Evolutionary conservation across 2,329 filamentous ascomycete species (phyloP), one percentile per base, ranked within the genome.

Genomic region (Fusarium marasasianum): DNA sequence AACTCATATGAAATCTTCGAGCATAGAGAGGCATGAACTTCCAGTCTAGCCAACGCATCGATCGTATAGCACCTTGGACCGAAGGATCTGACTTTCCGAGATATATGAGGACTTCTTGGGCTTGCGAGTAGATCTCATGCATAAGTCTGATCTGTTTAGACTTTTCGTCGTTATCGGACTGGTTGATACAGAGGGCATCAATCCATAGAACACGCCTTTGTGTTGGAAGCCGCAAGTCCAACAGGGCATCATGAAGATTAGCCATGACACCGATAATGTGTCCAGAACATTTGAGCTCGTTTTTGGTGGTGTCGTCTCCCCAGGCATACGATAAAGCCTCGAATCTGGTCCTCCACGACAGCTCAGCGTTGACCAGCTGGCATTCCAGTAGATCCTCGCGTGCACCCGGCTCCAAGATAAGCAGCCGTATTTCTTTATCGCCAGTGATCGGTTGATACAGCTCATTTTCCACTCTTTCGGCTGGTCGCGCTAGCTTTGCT

Each of bases 231-330:
- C 59, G 38, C 5, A 62, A 17, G 15, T 62, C 48, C 11, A 43
- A 0, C 1, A 62, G 1, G 1, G 59, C 59, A 0, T 44, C 38
- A 9, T 45, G 20, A 0, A 62, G 59, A 0, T 62, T 62, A 4
- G 48, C 8, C 15, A 0, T 6, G 0, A 56, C 31, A 15, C 5
- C 0, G 1, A 58, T 7, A 11, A 0, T 1, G 0, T n/a, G 9
- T 0, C 58, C 58, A 15, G 37, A 55, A 8, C 37, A 55, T 2
- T 4, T 61, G 0, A 61, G 3, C 8, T 4, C 0, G 1, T n/a
- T 1, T 4, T 15, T 11, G 2, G 18, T 11, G 0, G 8, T 24
- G 5, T 35, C 24, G 1, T 31, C 31, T 44, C 58, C 58, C 58
- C 48, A 62, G 3, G 20, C 37, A 4, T 62, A 62, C 0, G 48